Base-by-base conservation (phyloP, 345 rosid species). In the Durio zibethinus region DNA sequence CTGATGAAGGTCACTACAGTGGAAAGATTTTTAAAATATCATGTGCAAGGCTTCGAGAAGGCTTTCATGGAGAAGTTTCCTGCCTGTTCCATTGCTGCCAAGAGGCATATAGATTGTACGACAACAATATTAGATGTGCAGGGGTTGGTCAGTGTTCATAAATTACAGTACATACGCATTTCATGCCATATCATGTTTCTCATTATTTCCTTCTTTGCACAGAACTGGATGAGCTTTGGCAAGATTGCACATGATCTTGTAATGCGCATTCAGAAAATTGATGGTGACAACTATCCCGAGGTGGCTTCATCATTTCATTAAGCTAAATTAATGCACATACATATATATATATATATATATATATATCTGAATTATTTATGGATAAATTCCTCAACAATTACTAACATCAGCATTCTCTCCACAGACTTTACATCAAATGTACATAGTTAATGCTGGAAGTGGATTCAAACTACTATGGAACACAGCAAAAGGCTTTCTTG, bases 201-300 rank as follows among this genome's bases (percentile, higher is more conserved):
- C 6, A 62, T 27, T 35, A 45, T 78, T 64, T 77, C 75, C 63
- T 16, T 76, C 40, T 71, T 80, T 70, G 15, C 82, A 83, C 93
- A 95, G 99, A 95, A 88, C 78, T 89, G 90, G 86, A 85, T 95
- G 92, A 93, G 90, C 85, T 93, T 93, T 63, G 91, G 97, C 83
- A 95, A 91, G 88, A 69, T 88, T 84, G 98, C 99, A 43, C 94
- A 90, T 80, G 99, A 93, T 75, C 89, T 93, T 80, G 91, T 95
- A 21, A 90, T 93, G 93, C 94, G 89, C 57, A 90, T 95, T 83
- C 99, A 95, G 86, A 93, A 95, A 84, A 93, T 93, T 75, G 99
- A 95, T 72, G 97, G 98, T 29, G 99, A 95, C 79, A 95, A 95
- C 91, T 95, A 95, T 73, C 99, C 99, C 25, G 99, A 95, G 99